Evolutionary conservation across 805 yeast genomes (phyloP).

Genomic region (Candida ipomoeae): DNA sequence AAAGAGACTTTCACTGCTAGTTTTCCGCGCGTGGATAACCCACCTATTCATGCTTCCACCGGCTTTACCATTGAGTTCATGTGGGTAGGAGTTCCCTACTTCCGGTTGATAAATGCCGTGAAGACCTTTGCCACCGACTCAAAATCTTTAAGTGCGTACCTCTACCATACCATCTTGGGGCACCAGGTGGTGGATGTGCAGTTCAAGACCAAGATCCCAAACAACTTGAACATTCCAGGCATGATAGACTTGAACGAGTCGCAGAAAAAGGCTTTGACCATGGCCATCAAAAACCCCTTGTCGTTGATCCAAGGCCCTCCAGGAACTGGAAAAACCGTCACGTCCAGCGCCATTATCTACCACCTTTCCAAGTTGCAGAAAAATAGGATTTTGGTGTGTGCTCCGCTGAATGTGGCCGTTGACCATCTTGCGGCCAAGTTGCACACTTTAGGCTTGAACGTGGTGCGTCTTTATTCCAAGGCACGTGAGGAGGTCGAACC

Average conservation of each 20-base stretch:
- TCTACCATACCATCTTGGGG: conserved; percentile 77
- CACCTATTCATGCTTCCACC: conserved; percentile 56
- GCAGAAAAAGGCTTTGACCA: conserved; percentile 68
- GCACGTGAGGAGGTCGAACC: conserved; percentile 74
- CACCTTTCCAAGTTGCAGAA: conserved; percentile 62
- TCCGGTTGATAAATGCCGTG: conserved; percentile 79
- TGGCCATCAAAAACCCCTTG: conserved; percentile 16
- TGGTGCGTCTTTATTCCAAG: conserved; percentile 72
- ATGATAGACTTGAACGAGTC: conserved; percentile 65
- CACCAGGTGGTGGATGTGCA: conserved; percentile 65
- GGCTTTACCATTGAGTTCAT: conserved; percentile 82
- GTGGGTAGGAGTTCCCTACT: conserved; percentile 83
- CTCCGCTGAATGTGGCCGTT: conserved; percentile 94
- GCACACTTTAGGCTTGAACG: conserved; percentile 65
- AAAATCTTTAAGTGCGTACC: conserved; percentile 64
- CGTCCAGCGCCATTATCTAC: conserved; percentile 83
- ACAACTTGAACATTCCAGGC: conserved; percentile 58
- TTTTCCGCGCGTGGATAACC: conserved; percentile 41
- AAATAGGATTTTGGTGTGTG: conserved; percentile 77
- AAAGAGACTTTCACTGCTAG: conserved; percentile 67
- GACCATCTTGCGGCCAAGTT: conserved; percentile 82
- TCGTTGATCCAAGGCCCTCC: conserved; percentile 77
- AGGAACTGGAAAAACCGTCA: conserved; percentile 87
- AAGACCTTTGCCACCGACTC: conserved; percentile 64
- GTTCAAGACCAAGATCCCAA: conserved; percentile 60